Conservation (phyloP, 257 asterid genomes). For the Fraxinus pennsylvanica region DNA sequence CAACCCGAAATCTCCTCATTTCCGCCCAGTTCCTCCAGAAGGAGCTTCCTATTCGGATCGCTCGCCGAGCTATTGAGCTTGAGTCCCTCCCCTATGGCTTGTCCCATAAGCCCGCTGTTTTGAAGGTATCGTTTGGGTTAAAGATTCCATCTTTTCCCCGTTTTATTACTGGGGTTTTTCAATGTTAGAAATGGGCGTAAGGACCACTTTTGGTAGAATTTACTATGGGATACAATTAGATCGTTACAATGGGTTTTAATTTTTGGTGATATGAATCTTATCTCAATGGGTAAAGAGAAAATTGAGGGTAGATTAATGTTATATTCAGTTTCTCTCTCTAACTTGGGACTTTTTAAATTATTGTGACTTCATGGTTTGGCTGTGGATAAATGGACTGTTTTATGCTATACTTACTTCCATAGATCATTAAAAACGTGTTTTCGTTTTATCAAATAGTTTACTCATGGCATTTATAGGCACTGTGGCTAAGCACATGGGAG, state of each 20-base stretch:
- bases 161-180: not conserved
- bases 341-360: not conserved
- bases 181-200: not conserved
- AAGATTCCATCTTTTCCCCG: not conserved
- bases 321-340: not conserved
- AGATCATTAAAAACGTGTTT: not conserved
- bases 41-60: constrained; percentile 89
- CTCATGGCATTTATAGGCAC: not conserved
- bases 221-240: too few species aligned
- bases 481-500: not conserved
- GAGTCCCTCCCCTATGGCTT: constrained; percentile 79
- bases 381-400: not conserved
- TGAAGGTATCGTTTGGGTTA: constrained; percentile 47
- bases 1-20: constrained; percentile 61
- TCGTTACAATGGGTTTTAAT: not conserved
- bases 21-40: constrained; percentile 80
- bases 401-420: not conserved
- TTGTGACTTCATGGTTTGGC: not conserved
- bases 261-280: not conserved
- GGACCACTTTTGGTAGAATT: too few species aligned
- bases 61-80: constrained; percentile 85
- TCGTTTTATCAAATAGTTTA: not conserved
- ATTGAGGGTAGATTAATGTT: not conserved
- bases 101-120: constrained; percentile 69
- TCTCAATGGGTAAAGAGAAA: not conserved